Evolutionary conservation across 2,329 filamentous ascomycete genomes (phyloP).

Genomic region (Ceratocystis colombiana): DNA sequence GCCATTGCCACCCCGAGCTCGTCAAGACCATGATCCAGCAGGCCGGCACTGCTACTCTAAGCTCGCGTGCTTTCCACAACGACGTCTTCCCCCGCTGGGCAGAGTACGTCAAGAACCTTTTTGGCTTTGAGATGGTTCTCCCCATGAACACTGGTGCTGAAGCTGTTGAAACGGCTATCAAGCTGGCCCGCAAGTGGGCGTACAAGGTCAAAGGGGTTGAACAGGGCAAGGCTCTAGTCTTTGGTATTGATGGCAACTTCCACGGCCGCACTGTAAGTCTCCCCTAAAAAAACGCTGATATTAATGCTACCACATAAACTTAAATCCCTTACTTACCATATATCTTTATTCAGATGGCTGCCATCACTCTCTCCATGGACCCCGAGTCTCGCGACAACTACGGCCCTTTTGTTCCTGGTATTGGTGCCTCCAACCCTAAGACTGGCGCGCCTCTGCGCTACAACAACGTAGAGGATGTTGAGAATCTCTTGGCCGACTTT

Average conservation of each 20-base stretch:
- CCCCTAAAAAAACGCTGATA: background rate
- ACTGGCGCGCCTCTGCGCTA: slow-evolving; percentile 71
- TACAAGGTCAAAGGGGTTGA: slow-evolving; percentile 93
- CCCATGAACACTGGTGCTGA: slow-evolving; percentile 98
- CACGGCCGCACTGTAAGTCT: slow-evolving; percentile 78
- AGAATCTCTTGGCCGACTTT: slow-evolving; percentile 66
- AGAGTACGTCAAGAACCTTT: slow-evolving; percentile 77
- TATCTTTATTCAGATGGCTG: slow-evolving; percentile 57
- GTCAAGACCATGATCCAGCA: slow-evolving; percentile 84
- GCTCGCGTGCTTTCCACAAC: slow-evolving; percentile 93
- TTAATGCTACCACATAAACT: background rate
- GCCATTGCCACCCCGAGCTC: slow-evolving; percentile 93
- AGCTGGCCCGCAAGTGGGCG: slow-evolving; percentile 94
- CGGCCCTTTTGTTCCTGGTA: slow-evolving; percentile 83
- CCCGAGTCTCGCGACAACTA: slow-evolving; percentile 95
- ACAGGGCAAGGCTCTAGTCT: slow-evolving; percentile 70
- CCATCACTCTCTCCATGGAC: slow-evolving; percentile 90
- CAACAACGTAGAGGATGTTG: slow-evolving; percentile 73
- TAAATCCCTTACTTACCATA: slow-evolving; percentile 9
- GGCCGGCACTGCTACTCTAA: slow-evolving; percentile 78
- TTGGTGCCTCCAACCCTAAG: slow-evolving; percentile 65
- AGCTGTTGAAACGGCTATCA: slow-evolving; percentile 90
- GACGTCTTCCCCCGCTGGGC: slow-evolving; percentile 96
- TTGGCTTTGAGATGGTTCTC: slow-evolving; percentile 94
- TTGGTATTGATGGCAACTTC: slow-evolving; percentile 85